Conservation (phyloP, 768 basidiomycete genomes). For the Dioszegia hungarica region DNA sequence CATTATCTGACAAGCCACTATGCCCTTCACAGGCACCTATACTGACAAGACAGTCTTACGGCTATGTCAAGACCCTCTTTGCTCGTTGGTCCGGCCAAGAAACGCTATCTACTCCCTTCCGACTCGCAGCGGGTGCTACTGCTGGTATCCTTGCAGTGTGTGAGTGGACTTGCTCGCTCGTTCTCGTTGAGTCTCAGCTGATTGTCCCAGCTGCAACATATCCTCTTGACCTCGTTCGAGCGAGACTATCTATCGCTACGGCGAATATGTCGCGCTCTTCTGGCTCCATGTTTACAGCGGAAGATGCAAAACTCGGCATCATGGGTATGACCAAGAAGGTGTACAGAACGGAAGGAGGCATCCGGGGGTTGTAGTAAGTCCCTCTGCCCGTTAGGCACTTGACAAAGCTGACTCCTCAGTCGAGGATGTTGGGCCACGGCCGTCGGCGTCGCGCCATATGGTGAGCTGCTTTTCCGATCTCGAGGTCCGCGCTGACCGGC, state of each 20-base stretch:
- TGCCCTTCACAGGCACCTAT: neutral
- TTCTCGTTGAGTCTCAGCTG: neutral
- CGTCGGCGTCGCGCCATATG: constrained; percentile 75
- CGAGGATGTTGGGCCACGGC: constrained; percentile 41
- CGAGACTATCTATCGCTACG: constrained; percentile 86
- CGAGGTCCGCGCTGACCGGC: neutral
- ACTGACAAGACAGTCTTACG: constrained; percentile 55
- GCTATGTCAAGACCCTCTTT: constrained; percentile 70
- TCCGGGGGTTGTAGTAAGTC: constrained; percentile 73
- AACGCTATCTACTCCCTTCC: constrained; percentile 80
- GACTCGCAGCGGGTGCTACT: constrained; percentile 77
- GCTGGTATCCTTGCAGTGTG: constrained; percentile 94
- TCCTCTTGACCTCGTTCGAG: constrained; percentile 88
- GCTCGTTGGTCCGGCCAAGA: constrained; percentile 70
- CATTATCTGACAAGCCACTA: neutral
- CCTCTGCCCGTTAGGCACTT: neutral
- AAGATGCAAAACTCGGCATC: constrained; percentile 54
- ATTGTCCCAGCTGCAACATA: constrained; percentile 50
- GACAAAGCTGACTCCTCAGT: constrained; percentile 11
- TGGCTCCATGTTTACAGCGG: constrained; percentile 48
- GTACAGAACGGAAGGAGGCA: constrained; percentile 84
- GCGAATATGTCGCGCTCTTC: constrained; percentile 51
- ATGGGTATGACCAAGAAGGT: constrained; percentile 87
- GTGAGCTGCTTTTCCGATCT: constrained; percentile 54
- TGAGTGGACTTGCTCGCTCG: constrained; percentile 51